Evolutionary conservation across 495 filamentous ascomycete species (phyloP).

Genomic region (Penicillium mononematosum): DNA sequence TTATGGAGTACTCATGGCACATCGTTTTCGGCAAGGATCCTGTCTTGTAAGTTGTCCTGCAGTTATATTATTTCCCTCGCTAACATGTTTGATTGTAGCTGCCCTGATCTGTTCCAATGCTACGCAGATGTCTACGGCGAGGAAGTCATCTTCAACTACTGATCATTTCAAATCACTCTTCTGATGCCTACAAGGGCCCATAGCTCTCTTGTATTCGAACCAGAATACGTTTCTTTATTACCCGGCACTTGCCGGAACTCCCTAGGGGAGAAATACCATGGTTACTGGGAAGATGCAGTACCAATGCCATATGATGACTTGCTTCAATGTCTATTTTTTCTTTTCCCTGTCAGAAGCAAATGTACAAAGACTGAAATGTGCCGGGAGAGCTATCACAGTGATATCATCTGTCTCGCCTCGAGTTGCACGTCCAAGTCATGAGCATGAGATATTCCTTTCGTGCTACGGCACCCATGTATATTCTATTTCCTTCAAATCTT

Average conservation of each 20-base stretch:
- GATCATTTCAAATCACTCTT: neutral
- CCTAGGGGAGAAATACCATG: neutral
- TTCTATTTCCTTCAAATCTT: neutral
- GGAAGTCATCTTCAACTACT: conserved; percentile 20
- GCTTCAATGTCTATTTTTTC: conserved; percentile 13
- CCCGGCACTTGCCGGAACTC: conserved; percentile 3
- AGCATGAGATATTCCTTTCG: neutral
- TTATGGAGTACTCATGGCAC: conserved; percentile 57
- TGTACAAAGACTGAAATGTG: conserved; percentile 8
- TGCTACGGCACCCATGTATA: conserved; percentile 11
- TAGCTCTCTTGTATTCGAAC: neutral
- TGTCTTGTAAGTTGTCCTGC: conserved; percentile 41
- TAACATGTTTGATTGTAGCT: conserved; percentile 32
- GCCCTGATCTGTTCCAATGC: conserved; percentile 46
- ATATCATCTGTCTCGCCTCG: conserved; percentile 1
- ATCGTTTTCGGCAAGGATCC: conserved; percentile 54
- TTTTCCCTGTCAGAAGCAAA: conserved; percentile 2
- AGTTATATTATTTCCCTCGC: neutral
- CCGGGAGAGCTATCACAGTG: neutral
- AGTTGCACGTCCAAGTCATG: neutral
- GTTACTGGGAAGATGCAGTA: conserved; percentile 5
- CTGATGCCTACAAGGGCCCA: neutral
- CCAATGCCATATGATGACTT: conserved; percentile 15
- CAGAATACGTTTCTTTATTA: neutral
- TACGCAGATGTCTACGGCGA: conserved; percentile 50